phyloP scores from a whole-genome alignment of 805 yeast species.

The Pichia californica region DNA sequence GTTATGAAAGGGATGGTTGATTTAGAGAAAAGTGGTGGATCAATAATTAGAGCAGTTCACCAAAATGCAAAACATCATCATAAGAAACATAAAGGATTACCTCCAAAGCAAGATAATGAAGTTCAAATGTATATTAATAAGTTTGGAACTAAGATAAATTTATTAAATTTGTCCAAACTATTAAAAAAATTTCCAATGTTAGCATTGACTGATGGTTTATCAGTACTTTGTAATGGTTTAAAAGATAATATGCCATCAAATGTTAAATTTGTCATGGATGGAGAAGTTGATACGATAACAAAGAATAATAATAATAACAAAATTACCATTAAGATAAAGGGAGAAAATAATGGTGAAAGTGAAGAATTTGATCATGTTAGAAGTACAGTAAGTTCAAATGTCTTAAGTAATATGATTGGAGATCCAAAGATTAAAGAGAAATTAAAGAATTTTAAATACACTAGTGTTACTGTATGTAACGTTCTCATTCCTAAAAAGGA shows the following conservation, averaged over 20 bases:
- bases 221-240: conserved; percentile 42
- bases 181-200: conserved; percentile 58
- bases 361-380: conserved; percentile 48
- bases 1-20: conserved; percentile 50
- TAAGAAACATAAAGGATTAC: not conserved
- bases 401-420: conserved; percentile 31
- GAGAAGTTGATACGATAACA: conserved; percentile 18
- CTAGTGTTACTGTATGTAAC: conserved; percentile 60
- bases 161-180: conserved; percentile 30
- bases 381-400: conserved; percentile 46
- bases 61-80: not conserved
- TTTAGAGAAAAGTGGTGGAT: conserved; percentile 55
- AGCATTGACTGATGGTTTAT: conserved; percentile 48
- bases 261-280: conserved; percentile 32
- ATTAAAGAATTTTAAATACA: conserved; percentile 30
- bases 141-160: conserved; percentile 25
- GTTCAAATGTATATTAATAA: conserved; percentile 1
- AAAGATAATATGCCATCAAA: conserved; percentile 36
- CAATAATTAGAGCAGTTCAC: conserved; percentile 40
- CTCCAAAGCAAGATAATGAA: conserved; percentile 14
- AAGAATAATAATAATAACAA: too few species aligned
- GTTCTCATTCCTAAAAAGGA: conserved; percentile 45
- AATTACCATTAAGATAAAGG: conserved; percentile 6
- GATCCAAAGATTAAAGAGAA: conserved; percentile 10
- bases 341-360: conserved; percentile 16